Percentiles rank a stretch among this genome's conserved stretches.
These are phyloP conservation scores for Fraxinus sp. DNA, from an alignment of 305 asterid genomes.

Conservation along the genomic window DNA sequence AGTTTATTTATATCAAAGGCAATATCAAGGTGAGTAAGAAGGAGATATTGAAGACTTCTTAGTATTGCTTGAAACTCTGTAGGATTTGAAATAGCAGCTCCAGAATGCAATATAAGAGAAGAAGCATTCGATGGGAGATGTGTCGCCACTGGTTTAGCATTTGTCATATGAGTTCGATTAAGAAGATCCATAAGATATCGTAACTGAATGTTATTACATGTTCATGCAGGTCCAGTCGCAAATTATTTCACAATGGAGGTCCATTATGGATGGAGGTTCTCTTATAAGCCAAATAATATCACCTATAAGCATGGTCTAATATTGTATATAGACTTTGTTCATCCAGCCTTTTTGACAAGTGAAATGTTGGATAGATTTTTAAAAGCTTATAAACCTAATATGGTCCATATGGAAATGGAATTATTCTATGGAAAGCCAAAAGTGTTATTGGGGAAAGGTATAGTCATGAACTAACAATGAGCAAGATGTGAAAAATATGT, in stretches of 20 bases:
- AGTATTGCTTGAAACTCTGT: neutral
- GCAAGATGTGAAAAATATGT: neutral
- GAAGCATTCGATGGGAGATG: neutral
- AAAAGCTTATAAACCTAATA: neutral
- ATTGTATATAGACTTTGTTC: neutral
- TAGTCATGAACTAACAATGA: neutral
- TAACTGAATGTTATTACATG: neutral
- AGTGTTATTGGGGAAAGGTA: neutral
- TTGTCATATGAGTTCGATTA: neutral
- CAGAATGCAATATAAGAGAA: too few relatives aligned
- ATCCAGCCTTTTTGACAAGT: neutral
- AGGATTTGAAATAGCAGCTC: neutral
- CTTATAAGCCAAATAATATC: neutral
- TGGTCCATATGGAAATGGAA: neutral
- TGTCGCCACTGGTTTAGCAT: neutral
- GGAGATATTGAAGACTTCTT: neutral
- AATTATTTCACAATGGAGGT: neutral
- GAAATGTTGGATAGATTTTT: neutral
- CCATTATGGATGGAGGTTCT: neutral
- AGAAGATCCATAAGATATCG: neutral
- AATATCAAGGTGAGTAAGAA: neutral
- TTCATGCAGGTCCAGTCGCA: neutral
- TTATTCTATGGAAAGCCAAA: neutral
- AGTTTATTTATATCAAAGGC: neutral
- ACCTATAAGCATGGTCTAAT: neutral